phyloP scores from a whole-genome alignment of 2,329 filamentous ascomycete genomes.

The Beauveria pseudobassiana region DNA sequence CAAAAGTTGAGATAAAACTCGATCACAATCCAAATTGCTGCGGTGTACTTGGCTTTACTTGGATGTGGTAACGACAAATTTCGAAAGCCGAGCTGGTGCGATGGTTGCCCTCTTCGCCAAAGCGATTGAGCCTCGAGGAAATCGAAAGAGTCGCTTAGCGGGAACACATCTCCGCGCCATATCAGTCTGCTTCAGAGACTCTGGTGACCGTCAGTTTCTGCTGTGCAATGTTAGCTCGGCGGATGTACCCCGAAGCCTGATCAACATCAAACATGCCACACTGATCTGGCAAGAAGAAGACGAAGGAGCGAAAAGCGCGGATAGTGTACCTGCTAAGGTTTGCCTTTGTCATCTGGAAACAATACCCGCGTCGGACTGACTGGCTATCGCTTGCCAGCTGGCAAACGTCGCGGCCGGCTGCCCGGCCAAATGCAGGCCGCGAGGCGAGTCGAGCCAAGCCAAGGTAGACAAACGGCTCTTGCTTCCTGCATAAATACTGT shows the following conservation, averaged over 20 bases:
- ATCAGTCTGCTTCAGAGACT: neutral
- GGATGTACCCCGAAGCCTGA: neutral
- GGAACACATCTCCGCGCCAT: no score
- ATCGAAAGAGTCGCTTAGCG: neutral
- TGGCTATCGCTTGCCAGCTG: slow-evolving; percentile 2
- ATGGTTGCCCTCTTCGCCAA: neutral
- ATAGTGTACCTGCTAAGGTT: slow-evolving; percentile 2
- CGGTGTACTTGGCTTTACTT: neutral
- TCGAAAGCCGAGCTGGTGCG: neutral
- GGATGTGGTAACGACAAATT: no score
- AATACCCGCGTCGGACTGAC: slow-evolving; percentile 1
- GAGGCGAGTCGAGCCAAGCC: neutral
- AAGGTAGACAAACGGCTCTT: neutral
- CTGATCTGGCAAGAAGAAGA: neutral
- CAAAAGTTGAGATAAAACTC: neutral
- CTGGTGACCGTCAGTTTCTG: neutral
- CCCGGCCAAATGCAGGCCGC: neutral
- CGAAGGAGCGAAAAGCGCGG: neutral
- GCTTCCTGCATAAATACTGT: slow-evolving; percentile 7
- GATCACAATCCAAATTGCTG: no score
- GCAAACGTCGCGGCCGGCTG: slow-evolving; percentile 7
- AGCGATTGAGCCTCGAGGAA: neutral
- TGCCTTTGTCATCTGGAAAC: slow-evolving; percentile 10
- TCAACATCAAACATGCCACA: neutral
- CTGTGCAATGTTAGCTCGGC: neutral